phyloP scores from a whole-genome alignment of 768 basidiomycete species.

The Naganishia randhawae region DNA sequence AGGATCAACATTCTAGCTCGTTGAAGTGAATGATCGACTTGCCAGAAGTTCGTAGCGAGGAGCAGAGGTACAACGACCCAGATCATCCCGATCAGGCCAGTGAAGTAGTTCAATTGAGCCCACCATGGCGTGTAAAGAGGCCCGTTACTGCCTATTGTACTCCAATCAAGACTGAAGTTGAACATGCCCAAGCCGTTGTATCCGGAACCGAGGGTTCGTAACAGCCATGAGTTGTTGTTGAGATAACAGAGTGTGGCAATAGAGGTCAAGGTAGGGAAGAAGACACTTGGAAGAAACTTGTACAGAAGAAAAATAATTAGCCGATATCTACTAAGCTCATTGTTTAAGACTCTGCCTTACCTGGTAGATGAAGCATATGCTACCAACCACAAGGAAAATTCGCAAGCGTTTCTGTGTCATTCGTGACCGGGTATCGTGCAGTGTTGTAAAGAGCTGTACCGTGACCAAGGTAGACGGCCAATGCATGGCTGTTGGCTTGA shows the following conservation, averaged over 20 bases:
- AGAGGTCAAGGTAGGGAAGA: conserved; percentile 49
- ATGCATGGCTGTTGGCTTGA: conserved; percentile 47
- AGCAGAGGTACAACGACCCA: conserved; percentile 49
- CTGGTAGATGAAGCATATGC: conserved; percentile 30
- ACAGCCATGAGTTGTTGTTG: conserved; percentile 41
- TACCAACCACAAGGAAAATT: conserved; percentile 29
- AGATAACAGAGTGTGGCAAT: conserved; percentile 47
- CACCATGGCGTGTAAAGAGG: conserved; percentile 51
- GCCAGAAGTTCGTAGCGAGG: conserved; percentile 47
- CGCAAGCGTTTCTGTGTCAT: conserved; percentile 27
- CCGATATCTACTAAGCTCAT: conserved; percentile 5
- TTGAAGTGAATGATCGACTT: neutral
- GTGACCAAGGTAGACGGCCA: conserved; percentile 49
- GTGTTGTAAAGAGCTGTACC: conserved; percentile 50
- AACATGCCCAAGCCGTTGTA: conserved; percentile 48
- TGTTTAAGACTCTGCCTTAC: conserved; percentile 4
- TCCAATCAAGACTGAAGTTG: conserved; percentile 51
- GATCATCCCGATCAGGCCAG: conserved; percentile 45
- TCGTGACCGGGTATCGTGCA: conserved; percentile 38
- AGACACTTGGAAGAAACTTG: conserved; percentile 49
- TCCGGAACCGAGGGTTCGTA: conserved; percentile 46
- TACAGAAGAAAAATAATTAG: conserved; percentile 25
- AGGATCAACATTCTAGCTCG: neutral
- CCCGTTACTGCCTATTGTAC: conserved; percentile 43
- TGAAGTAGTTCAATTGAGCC: conserved; percentile 48